A percentile compares a stretch with the other conserved stretches of the same genome.
Evolutionary conservation across 805 yeast species (phyloP).

Genomic region (Dipodascopsis tothii): DNA sequence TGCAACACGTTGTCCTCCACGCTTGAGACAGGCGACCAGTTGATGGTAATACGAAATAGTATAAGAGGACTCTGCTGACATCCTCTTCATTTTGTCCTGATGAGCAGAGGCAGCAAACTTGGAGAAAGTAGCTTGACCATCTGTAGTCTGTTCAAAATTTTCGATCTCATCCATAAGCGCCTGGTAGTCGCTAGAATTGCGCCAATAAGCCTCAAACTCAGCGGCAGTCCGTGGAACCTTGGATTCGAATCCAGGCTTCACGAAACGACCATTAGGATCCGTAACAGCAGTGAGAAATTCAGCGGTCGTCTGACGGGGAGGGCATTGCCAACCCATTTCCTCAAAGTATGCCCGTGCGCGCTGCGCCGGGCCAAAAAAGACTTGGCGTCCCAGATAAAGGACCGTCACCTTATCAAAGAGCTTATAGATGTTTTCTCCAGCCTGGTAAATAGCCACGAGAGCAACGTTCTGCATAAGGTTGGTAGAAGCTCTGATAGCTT

Average conservation of each 20-base stretch:
- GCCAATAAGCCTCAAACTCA: slow-evolving; percentile 40
- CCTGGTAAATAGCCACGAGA: slow-evolving; percentile 54
- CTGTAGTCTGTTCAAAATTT: slow-evolving; percentile 21
- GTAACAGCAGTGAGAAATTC: slow-evolving; percentile 31
- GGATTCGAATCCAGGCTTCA: slow-evolving; percentile 38
- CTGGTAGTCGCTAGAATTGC: slow-evolving; percentile 38
- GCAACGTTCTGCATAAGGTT: slow-evolving; percentile 43
- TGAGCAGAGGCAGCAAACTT: slow-evolving; percentile 29
- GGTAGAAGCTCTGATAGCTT: slow-evolving; percentile 51
- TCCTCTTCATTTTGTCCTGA: slow-evolving; percentile 35
- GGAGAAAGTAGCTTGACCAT: slow-evolving; percentile 25
- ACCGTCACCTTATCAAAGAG: slow-evolving; percentile 48
- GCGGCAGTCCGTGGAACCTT: slow-evolving; percentile 46
- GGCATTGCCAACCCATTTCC: slow-evolving; percentile 51
- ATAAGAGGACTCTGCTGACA: slow-evolving; percentile 38
- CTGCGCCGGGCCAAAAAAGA: slow-evolving; percentile 43
- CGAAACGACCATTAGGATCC: slow-evolving; percentile 45
- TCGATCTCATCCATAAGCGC: slow-evolving; percentile 41
- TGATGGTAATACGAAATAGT: slow-evolving; percentile 44
- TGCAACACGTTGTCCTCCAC: slow-evolving; percentile 40
- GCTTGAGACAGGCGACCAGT: slow-evolving; percentile 30
- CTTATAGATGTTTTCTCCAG: slow-evolving; percentile 50
- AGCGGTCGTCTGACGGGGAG: slow-evolving; percentile 50
- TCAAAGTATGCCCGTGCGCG: slow-evolving; percentile 44
- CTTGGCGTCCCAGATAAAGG: slow-evolving; percentile 51